Conservation (phyloP, 495 filamentous ascomycete genomes). For the Tuber calosporum region DNA sequence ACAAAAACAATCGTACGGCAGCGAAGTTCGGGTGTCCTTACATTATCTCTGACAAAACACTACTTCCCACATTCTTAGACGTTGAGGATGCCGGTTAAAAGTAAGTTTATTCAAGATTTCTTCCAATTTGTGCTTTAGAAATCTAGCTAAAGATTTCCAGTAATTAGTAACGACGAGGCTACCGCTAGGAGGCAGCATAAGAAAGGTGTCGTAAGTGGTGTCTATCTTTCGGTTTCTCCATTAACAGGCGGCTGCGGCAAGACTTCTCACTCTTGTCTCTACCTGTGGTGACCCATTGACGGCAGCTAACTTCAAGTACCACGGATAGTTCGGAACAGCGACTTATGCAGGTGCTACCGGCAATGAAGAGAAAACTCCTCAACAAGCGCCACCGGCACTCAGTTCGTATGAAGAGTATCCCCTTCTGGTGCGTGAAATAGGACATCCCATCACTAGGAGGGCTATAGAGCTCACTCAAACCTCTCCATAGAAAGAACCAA, state of each 20-base stretch:
- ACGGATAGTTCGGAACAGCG: background rate
- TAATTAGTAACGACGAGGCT: background rate
- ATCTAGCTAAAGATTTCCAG: background rate
- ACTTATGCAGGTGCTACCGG: background rate
- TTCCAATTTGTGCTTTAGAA: background rate
- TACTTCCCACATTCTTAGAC: background rate
- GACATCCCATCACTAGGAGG: background rate
- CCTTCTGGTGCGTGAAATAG: background rate
- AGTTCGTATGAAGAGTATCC: background rate
- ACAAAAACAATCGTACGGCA: background rate
- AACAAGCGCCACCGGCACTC: background rate
- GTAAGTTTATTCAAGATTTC: background rate
- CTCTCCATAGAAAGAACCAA: background rate
- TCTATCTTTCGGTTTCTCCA: background rate
- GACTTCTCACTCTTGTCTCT: background rate
- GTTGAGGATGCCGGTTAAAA: background rate
- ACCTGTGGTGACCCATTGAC: background rate
- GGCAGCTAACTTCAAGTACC: background rate
- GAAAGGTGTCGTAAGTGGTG: background rate
- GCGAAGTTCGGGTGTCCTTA: background rate
- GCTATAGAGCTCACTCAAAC: background rate
- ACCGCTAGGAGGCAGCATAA: background rate
- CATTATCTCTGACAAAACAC: background rate
- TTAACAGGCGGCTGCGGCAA: background rate
- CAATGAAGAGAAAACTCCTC: background rate